Evolutionary conservation across 495 filamentous ascomycete species (phyloP), one percentile per base, ranked within the genome.

Genomic region (Lepraria neglecta): DNA sequence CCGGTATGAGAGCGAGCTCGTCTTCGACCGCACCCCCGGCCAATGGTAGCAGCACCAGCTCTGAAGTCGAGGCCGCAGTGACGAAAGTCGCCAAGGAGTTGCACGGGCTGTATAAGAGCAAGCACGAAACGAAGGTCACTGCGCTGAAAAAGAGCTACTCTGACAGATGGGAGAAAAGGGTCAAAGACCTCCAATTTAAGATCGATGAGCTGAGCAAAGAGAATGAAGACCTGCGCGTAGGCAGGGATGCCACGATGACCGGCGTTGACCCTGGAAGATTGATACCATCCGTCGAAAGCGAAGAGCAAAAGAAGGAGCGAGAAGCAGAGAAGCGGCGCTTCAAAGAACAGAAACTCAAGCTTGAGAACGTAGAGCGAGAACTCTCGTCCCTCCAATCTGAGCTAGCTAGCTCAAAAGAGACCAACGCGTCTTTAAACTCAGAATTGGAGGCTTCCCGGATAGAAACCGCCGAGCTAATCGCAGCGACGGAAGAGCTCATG

Each of bases 101-200:
- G 28, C 94, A 98, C 68, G 79, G 82, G 0, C 79, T 96, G n/a
- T 98, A 98, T 78, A 97, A 96, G 74, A 81, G 83, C 70, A 98
- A 98, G 70, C 95, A 98, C 70, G 92, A 96, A 75, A 87, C 84
- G 51, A 98, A 98, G 75, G 92, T 97, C 30, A 82, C 87, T 0
- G 91, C 91, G 9, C 78, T 98, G 60, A 97, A 97, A 76, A 96
- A 96, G 72, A 91, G 86, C 71, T 97, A 97, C 73, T 90, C 96
- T 68, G 79, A 79, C 46, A 84, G 92, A 51, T 91, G 89, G 84
- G 90, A 95, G 70, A 92, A 94, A 76, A 90, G 87, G 63, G 76
- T 90, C 35, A 78, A 79, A 31, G 87, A 90, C 65, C 82, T 92
- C 3, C 87, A 96, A 71, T 74, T 72, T 2, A 82, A 85, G 59